phyloP scores from a whole-genome alignment of 345 rosid species.

The Gynandropsis gynandra region DNA sequence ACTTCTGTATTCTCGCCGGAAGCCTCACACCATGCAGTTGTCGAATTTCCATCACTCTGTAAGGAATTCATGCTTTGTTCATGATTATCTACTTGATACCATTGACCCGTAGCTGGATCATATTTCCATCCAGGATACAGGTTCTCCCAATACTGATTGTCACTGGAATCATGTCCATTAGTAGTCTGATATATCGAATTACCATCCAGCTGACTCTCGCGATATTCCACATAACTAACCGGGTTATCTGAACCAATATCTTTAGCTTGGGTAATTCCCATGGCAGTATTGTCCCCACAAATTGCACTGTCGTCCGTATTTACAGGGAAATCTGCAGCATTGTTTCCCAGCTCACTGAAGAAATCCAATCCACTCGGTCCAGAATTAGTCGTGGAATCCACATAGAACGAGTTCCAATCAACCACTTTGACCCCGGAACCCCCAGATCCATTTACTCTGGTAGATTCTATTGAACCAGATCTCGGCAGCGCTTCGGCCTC shows the following conservation, averaged over 20 bases:
- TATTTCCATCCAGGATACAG: constrained; percentile 70
- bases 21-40: constrained; percentile 32
- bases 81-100: constrained; percentile 51
- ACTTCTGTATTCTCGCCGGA: constrained; percentile 25
- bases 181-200: constrained; percentile 26
- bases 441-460: constrained; percentile 25
- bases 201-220: constrained; percentile 30
- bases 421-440: constrained; percentile 50
- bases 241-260: constrained; percentile 26
- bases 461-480: constrained; percentile 10
- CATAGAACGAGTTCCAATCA: constrained; percentile 64
- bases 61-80: constrained; percentile 20
- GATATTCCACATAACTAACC: constrained; percentile 29
- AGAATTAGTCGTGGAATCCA: constrained; percentile 38
- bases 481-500: constrained; percentile 16
- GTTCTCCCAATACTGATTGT: constrained; percentile 53
- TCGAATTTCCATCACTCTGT: constrained; percentile 23
- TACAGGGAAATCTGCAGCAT: constrained; percentile 29
- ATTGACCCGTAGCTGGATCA: constrained; percentile 57
- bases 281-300: background rate
- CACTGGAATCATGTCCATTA: constrained; percentile 37
- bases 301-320: constrained; percentile 24
- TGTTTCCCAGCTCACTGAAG: constrained; percentile 40
- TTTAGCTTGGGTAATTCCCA: constrained; percentile 22
- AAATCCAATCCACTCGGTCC: constrained; percentile 46